These are phyloP conservation scores for Aspergillus versicolor DNA, from an alignment of 2,329 filamentous ascomycete species.

Conservation along the genomic window DNA sequence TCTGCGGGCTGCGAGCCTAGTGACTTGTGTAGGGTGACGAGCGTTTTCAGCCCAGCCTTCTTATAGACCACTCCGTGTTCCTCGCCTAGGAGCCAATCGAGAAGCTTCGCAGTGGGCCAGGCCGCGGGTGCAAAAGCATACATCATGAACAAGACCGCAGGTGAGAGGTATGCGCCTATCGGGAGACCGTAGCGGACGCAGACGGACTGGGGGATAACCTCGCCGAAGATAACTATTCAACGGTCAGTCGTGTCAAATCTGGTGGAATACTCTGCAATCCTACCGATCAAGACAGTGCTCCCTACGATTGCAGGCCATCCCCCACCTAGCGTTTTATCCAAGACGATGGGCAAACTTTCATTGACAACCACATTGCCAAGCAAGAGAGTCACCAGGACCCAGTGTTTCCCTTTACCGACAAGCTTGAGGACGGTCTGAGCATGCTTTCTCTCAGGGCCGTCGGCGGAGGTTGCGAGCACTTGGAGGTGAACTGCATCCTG, in stretches of 20 bases:
- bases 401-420: constrained; percentile 72
- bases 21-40: constrained; percentile 92
- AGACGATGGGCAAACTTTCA: constrained; percentile 90
- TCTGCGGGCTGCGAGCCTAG: constrained; percentile 76
- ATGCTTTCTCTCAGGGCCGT: background rate
- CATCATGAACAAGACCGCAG: constrained; percentile 84
- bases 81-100: constrained; percentile 88
- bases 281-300: constrained; percentile 91
- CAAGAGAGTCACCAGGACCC: constrained; percentile 94
- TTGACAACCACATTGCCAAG: constrained; percentile 97
- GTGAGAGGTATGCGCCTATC: constrained; percentile 91
- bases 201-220: constrained; percentile 91
- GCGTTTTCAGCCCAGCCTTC: constrained; percentile 92
- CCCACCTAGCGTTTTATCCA: constrained; percentile 89
- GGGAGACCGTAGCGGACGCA: constrained; percentile 94
- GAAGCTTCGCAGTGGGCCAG: constrained; percentile 92
- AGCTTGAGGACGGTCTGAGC: background rate
- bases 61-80: constrained; percentile 97
- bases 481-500: constrained; percentile 5
- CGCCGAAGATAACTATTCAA: constrained; percentile 85
- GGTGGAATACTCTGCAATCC: background rate
- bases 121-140: constrained; percentile 85
- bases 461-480: background rate
- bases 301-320: constrained; percentile 92
- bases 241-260: background rate